Percentiles rank a stretch among this genome's conserved stretches.
Conservation (phyloP, 2,329 filamentous ascomycete species). For the Ceratocystis papillata region DNA sequence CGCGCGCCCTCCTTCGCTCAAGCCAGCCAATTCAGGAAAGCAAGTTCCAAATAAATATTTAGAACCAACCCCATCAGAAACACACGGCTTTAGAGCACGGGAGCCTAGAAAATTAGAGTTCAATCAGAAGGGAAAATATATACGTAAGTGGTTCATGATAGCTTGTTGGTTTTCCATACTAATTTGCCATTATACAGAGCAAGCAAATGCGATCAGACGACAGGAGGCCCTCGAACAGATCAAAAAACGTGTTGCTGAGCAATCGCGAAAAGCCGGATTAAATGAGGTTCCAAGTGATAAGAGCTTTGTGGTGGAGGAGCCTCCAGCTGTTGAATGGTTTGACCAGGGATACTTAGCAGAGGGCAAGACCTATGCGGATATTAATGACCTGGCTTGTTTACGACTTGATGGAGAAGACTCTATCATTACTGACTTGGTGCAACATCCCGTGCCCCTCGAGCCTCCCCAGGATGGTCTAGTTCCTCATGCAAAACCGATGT, state of each 20-base stretch:
- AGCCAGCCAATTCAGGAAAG: constrained; percentile 22
- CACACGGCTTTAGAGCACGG: constrained; percentile 52
- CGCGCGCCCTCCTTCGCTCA: constrained; percentile 34
- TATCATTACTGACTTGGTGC: constrained; percentile 82
- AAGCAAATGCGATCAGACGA: constrained; percentile 77
- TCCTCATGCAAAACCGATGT: constrained; percentile 77
- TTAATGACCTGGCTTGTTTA: constrained; percentile 53
- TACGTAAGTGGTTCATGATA: constrained; percentile 35
- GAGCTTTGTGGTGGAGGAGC: constrained; percentile 71
- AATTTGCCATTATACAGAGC: constrained; percentile 35
- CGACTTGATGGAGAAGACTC: constrained; percentile 70
- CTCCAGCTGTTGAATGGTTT: constrained; percentile 94
- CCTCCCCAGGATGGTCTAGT: constrained; percentile 80
- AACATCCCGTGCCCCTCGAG: constrained; percentile 83
- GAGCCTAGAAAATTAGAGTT: constrained; percentile 71
- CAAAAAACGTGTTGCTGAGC: constrained; percentile 83
- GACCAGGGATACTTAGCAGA: constrained; percentile 73
- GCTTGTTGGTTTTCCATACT: neutral
- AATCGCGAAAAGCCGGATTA: constrained; percentile 79
- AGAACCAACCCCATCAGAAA: constrained; percentile 51
- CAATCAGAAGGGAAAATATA: constrained; percentile 95
- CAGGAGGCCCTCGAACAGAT: constrained; percentile 85
- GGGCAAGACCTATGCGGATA: constrained; percentile 60
- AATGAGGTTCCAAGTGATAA: constrained; percentile 84
- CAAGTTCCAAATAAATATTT: constrained; percentile 62